Conservation (phyloP, 75 land plant species). For the Azolla pinnata region DNA sequence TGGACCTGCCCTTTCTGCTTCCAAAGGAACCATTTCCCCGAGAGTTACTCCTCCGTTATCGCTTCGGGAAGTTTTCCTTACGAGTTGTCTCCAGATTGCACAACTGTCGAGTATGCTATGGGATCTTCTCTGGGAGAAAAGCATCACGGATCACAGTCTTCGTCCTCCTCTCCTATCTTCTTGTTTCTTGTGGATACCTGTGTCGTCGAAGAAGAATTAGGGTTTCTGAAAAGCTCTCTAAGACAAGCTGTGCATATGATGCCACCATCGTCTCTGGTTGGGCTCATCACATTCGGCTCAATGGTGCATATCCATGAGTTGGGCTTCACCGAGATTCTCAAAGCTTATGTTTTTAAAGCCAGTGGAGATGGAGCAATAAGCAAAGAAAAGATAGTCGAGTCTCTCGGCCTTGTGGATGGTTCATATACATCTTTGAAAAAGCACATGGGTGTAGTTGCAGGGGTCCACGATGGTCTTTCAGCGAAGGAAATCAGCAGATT, state of each 20-base stretch:
- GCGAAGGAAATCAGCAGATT: conserved; percentile 65
- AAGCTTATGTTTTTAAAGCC: conserved; percentile 76
- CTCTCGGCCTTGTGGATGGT: conserved; percentile 44
- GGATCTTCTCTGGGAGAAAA: background rate
- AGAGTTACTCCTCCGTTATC: conserved; percentile 43
- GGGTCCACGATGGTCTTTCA: conserved; percentile 72
- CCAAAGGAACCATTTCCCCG: conserved; percentile 82
- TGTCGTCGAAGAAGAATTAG: conserved; percentile 83
- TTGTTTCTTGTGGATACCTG: conserved; percentile 88
- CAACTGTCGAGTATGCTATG: conserved; percentile 77
- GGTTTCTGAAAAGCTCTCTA: conserved; percentile 53
- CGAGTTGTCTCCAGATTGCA: conserved; percentile 80
- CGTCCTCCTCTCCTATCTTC: conserved; percentile 50
- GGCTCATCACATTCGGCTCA: conserved; percentile 69
- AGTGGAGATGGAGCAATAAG: conserved; percentile 67
- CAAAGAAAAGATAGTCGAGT: conserved; percentile 74
- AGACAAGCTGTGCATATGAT: conserved; percentile 72
- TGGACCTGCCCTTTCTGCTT: conserved; percentile 95
- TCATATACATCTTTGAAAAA: conserved; percentile 20
- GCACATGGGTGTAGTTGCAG: conserved; percentile 67
- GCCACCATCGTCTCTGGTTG: conserved; percentile 44
- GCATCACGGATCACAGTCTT: conserved; percentile 12
- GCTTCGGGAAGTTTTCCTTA: conserved; percentile 56
- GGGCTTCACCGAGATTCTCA: conserved; percentile 74
- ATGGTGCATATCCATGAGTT: conserved; percentile 83